Conservation (phyloP, 2,329 filamentous ascomycete genomes). For the Xylaria sp. region DNA sequence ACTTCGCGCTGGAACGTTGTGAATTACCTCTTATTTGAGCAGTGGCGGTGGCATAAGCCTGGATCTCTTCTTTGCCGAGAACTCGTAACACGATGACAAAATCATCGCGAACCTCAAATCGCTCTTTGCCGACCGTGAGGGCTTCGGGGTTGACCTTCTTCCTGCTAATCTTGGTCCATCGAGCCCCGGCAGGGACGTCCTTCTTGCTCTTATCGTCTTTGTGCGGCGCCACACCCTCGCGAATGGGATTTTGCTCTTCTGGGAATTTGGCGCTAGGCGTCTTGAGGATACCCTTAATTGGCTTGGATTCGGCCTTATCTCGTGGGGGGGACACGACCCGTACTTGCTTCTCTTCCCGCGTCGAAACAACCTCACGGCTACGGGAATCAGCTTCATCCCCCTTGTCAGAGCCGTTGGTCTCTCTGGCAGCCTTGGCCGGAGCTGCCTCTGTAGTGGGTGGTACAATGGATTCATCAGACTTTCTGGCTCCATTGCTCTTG, state of each 20-base stretch:
- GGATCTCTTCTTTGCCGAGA: constrained; percentile 85
- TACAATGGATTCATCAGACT: constrained; percentile 29
- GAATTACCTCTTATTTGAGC: constrained; percentile 77
- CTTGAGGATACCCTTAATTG: constrained; percentile 85
- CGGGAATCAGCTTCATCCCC: constrained; percentile 40
- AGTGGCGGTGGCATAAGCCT: constrained; percentile 82
- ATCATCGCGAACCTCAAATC: constrained; percentile 89
- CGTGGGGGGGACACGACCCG: constrained; percentile 76
- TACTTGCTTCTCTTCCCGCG: constrained; percentile 54
- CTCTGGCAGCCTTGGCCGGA: constrained; percentile 23
- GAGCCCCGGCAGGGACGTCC: constrained; percentile 77
- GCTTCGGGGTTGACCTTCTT: constrained; percentile 89
- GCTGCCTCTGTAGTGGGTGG: constrained; percentile 24
- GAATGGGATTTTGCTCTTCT: constrained; percentile 79
- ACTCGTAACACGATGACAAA: constrained; percentile 93
- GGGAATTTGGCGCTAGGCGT: constrained; percentile 82
- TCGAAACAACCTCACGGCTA: constrained; percentile 48
- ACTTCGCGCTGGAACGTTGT: not conserved
- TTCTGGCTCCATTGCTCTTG: constrained; percentile 37
- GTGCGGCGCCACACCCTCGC: constrained; percentile 91
- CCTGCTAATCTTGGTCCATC: constrained; percentile 93
- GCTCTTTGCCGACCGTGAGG: constrained; percentile 82
- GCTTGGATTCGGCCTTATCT: constrained; percentile 67
- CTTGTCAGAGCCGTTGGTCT: constrained; percentile 27
- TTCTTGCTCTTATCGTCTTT: constrained; percentile 80